Percentiles rank a stretch among this genome's conserved stretches.
Conservation (phyloP, 2,329 filamentous ascomycete species). For the Colletotrichum magnum region DNA sequence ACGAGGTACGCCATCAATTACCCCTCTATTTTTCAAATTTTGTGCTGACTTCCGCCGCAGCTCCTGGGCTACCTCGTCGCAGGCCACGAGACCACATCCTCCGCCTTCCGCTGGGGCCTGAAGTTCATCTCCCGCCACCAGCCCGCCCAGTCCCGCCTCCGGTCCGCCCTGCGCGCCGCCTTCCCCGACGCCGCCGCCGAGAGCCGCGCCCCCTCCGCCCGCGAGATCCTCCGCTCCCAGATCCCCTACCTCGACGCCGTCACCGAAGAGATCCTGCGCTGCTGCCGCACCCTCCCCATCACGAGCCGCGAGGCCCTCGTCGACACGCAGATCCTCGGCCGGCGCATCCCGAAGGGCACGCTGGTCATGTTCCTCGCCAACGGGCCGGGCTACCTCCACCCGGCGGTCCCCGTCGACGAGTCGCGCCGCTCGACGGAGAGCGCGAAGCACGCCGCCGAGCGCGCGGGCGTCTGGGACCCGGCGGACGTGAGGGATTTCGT, state of each 20-base stretch:
- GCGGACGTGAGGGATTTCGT: constrained; percentile 37
- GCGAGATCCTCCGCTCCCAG: constrained; percentile 42
- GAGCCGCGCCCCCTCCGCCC: constrained; percentile 40
- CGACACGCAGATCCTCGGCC: constrained; percentile 46
- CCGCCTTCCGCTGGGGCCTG: constrained; percentile 44
- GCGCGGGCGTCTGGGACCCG: constrained; percentile 28
- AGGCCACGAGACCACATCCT: constrained; percentile 46
- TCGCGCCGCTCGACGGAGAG: constrained; percentile 38
- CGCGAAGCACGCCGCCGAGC: background rate
- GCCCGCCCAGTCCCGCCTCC: constrained; percentile 45
- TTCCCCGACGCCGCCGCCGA: constrained; percentile 39
- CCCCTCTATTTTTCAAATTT: no score
- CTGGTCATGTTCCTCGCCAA: constrained; percentile 32
- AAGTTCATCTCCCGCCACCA: constrained; percentile 43
- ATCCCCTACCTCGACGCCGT: constrained; percentile 48
- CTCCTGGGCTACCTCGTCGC: constrained; percentile 45
- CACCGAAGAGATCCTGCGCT: constrained; percentile 48
- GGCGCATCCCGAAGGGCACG: constrained; percentile 46
- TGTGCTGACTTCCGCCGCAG: no score
- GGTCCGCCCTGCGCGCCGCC: constrained; percentile 41
- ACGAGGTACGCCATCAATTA: no score
- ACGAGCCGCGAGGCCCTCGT: constrained; percentile 43
- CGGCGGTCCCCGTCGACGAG: constrained; percentile 33
- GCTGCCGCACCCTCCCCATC: constrained; percentile 42
- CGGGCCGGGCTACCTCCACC: constrained; percentile 32